Evolutionary conservation across 169 alveolate species (phyloP), one percentile per base, ranked within the genome.

Genomic region (Perkinsus marinus): DNA sequence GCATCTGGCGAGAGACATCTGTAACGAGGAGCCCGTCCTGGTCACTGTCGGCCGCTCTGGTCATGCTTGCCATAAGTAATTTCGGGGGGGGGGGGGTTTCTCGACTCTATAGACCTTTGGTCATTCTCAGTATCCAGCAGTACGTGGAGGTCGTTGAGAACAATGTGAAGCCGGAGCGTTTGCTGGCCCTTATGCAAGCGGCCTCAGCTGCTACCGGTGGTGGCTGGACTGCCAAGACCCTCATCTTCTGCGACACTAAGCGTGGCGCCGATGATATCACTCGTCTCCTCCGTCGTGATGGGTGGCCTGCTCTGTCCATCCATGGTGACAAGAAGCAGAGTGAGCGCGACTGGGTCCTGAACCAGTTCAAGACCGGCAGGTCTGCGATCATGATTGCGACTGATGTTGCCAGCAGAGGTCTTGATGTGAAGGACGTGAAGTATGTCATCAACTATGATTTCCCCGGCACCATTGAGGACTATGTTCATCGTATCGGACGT

Each of bases 391-490:
- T 98, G 95, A 97, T 98, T 39, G 99, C 99, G 37, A 98, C 99
- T 0, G 99, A 98, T 94, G 99, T 98, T 7, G 99, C 99, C 38
- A 96, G 99, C 90, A 95, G 99, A 94, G 99, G 99, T n/a, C 94
- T 98, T 89, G 99, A 98, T 93, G 98, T 98, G 57, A 98, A 98
- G 47, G 98, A 97, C 91, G 98, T 98, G 90, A 96, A 95, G 92
- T 96, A 92, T 92, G 99, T 98, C 16, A 96, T 98, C 38, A 98
- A 98, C 95, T 98, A 96, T 94, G 99, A 98, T 93, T 96, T 98
- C 95, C 99, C 99, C 30, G 96, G 94, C 57, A 96, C 97, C 46
- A 96, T 98, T 39, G 99, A 98, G 94, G 99, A 97, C 93, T 98
- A 98, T 93, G 98, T 98, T 19, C 99, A 98, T 92, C 95, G 99